Conservation (phyloP, 2,329 filamentous ascomycete species). For the Pseudogymnoascus sp. region DNA sequence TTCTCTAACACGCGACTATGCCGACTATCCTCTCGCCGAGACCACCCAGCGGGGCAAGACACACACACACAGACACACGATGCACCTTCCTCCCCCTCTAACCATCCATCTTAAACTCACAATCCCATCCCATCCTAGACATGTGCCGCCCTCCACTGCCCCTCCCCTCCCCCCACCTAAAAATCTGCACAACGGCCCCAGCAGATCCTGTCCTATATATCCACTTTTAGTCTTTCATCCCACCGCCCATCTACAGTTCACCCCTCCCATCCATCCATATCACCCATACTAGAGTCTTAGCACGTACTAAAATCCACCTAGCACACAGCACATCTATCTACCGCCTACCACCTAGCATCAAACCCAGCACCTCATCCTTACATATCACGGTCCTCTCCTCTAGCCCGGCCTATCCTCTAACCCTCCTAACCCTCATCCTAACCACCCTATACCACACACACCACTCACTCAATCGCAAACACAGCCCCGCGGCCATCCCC, state of each 20-base stretch:
- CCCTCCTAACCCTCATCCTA: background rate
- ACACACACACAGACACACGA: slow-evolving; percentile 16
- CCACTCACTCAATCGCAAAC: background rate
- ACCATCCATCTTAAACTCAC: slow-evolving; percentile 16
- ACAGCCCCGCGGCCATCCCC: background rate
- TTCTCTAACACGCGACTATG: background rate
- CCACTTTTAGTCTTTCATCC: no score
- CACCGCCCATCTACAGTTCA: no score
- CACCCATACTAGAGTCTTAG: background rate
- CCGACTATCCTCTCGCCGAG: background rate
- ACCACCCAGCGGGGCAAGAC: background rate
- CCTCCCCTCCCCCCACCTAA: background rate
- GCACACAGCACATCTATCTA: background rate
- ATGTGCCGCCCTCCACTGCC: slow-evolving; percentile 10
- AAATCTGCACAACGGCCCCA: background rate
- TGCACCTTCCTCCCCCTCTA: no score
- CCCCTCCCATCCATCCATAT: background rate
- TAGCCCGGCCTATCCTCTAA: background rate
- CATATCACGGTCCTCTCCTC: background rate
- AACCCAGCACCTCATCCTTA: background rate
- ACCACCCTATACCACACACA: background rate
- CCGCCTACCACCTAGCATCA: no score
- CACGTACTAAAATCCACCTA: background rate
- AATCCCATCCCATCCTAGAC: no score
- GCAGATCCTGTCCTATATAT: background rate